These are phyloP conservation scores for Nidula microcarpa DNA, from an alignment of 768 basidiomycete genomes.

Conservation along the genomic window DNA sequence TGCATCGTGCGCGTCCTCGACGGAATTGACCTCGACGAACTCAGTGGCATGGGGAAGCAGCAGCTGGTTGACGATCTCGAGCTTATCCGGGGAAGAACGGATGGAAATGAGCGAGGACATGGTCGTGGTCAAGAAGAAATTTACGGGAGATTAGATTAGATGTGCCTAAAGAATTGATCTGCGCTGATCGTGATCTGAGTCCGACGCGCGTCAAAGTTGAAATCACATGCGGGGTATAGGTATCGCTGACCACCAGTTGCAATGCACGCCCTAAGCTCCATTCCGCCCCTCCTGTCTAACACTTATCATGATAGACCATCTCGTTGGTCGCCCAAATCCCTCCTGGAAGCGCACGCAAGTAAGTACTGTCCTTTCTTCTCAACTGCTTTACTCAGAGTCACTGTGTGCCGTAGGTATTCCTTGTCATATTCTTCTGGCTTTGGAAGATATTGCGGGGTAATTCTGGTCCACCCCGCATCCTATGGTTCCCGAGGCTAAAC, in stretches of 20 bases:
- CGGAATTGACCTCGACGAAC: conserved; percentile 60
- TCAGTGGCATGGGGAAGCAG: conserved; percentile 73
- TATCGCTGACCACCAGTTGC: too few species aligned
- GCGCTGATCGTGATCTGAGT: too few species aligned
- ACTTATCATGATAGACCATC: conserved; percentile 83
- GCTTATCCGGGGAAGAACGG: conserved; percentile 31
- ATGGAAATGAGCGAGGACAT: conserved; percentile 35
- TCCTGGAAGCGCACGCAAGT: conserved; percentile 91
- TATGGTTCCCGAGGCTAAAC: conserved; percentile 62
- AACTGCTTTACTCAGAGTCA: neutral
- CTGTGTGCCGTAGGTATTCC: conserved; percentile 63
- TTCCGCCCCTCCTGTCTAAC: conserved; percentile 2
- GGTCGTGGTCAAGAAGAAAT: conserved; percentile 4
- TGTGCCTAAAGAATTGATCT: too few species aligned
- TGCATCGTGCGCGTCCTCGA: conserved; percentile 87
- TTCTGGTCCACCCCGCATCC: conserved; percentile 59
- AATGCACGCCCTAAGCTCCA: neutral
- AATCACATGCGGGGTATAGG: neutral
- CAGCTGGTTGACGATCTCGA: conserved; percentile 92
- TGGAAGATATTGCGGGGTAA: conserved; percentile 73
- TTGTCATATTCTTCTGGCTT: conserved; percentile 90
- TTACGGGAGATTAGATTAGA: too few species aligned
- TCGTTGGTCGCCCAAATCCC: conserved; percentile 82
- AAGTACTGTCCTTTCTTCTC: conserved; percentile 7
- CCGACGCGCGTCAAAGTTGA: neutral